Evolutionary conservation across 129 eudicot species (phyloP).

Genomic region (Centaurea solstitialis): DNA sequence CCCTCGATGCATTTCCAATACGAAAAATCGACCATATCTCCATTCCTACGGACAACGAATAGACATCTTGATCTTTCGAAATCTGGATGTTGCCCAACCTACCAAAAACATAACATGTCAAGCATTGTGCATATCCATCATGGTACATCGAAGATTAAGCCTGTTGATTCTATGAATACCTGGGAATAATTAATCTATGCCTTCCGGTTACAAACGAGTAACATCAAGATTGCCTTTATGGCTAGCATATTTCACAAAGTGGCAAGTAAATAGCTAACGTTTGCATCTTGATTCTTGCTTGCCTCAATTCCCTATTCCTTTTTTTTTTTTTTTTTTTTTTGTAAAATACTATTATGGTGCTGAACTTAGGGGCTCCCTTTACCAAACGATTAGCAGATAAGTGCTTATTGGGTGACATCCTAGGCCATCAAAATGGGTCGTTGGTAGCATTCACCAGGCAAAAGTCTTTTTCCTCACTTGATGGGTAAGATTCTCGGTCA

Average conservation of each 20-base stretch:
- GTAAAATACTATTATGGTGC: too few relatives aligned
- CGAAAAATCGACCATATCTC: constrained; percentile 69
- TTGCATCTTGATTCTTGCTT: background rate
- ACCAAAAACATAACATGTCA: constrained; percentile 5
- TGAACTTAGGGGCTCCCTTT: too few relatives aligned
- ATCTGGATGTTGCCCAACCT: constrained; percentile 84
- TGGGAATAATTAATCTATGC: background rate
- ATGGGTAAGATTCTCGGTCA: too few relatives aligned
- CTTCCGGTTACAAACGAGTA: background rate
- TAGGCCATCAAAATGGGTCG: too few relatives aligned
- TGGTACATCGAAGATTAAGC: background rate
- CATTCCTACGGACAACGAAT: constrained; percentile 80
- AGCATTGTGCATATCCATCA: background rate
- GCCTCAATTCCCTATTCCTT: too few relatives aligned
- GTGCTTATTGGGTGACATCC: too few relatives aligned
- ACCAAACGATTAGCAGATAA: too few relatives aligned
- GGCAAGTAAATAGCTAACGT: background rate
- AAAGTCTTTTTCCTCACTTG: too few relatives aligned
- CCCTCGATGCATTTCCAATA: constrained; percentile 93
- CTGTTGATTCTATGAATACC: background rate
- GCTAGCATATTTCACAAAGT: background rate
- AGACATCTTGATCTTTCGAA: constrained; percentile 73
- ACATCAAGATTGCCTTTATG: background rate
- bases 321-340: too few relatives aligned
- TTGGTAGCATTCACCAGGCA: too few relatives aligned